Base-by-base conservation (phyloP, 2,329 filamentous ascomycete genomes). In the Neoarthrinium moseri region DNA sequence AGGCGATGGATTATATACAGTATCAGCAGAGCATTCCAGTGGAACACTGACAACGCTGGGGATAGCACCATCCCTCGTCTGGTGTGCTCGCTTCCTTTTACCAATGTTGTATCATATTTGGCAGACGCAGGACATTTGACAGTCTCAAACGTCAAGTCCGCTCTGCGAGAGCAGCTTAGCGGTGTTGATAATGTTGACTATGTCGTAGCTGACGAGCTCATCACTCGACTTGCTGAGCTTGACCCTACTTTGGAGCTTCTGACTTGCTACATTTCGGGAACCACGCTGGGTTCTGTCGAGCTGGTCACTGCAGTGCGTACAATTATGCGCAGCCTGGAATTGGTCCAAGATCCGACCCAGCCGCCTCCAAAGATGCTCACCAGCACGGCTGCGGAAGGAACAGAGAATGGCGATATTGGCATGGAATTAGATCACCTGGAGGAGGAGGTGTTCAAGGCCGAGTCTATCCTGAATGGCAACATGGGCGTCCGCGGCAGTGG, bases 161-260 rank as follows among this genome's bases (percentile, higher is more conserved):
- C 80, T 2, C 77, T 86, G 58, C 73, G 73, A 50, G 70, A 72
- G 12, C 69, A 74, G 26, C 64, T 75, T 15, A 62, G 66, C 21
- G 65, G 64, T 17, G 60, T 67, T 12, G 72, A 78, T 33, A 61
- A 69, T 11, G 58, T 65, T 1, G 73, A 77, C 33, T 61, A 70
- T n/a, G 69, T 75, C 21, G 66, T 78, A 12, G 74, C 83, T 10
- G 78, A 80, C 26, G 80, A 86, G 47, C 71, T 91, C 4, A 75
- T 88, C 18, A 66, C 73, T 35, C 73, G 83, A 35, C 68, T 91
- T 29, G 75, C 78, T 1, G 74, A 83, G 39, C 73, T 84, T n/a
- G 87, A 91, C 55, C 78, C 82, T 3, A 81, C 83, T 26, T 77
- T 89, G 62, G 79, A 83, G 41, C 69, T 89, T 3, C 72, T 91